Conservation (phyloP, 139 green algal species). For the Chlamydomonas applanata region DNA sequence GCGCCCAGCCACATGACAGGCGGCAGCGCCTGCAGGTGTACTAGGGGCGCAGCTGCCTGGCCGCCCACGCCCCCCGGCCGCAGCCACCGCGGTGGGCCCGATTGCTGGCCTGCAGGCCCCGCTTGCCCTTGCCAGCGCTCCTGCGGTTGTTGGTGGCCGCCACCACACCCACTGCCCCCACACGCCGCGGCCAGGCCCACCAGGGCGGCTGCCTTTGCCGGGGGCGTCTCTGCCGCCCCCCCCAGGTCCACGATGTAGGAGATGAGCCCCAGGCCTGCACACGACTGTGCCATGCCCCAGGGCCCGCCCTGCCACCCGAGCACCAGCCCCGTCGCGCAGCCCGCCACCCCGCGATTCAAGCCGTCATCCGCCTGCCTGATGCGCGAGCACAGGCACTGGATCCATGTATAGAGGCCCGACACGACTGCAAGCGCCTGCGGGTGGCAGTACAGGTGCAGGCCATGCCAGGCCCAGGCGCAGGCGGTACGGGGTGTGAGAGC, state of each 20-base stretch:
- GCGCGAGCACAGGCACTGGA: constrained; percentile 59
- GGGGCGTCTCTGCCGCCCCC: neutral
- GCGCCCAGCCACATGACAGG: constrained; percentile 13
- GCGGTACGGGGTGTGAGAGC: too few species aligned
- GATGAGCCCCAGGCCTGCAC: constrained; percentile 27
- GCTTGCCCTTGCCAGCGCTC: neutral
- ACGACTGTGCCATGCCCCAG: constrained; percentile 33
- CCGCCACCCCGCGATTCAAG: constrained; percentile 40
- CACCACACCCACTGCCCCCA: neutral
- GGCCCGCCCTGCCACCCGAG: constrained; percentile 47
- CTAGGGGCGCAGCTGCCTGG: neutral
- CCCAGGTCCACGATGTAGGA: constrained; percentile 39
- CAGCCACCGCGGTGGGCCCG: neutral
- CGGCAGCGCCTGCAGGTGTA: neutral
- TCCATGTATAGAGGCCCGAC: constrained; percentile 62
- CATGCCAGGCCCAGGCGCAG: too few species aligned
- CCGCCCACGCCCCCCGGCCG: neutral
- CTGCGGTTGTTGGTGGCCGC: neutral
- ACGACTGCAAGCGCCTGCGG: constrained; percentile 53
- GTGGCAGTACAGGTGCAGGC: too few species aligned
- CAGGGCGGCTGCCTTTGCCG: neutral
- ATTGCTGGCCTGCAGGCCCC: neutral
- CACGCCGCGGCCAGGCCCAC: neutral
- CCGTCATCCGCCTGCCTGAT: constrained; percentile 63
- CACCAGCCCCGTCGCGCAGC: constrained; percentile 32